A percentile compares a stretch with the other conserved stretches of the same genome.
These are phyloP conservation scores for Persicaria tinctoria DNA, from an alignment of 148 eudicot species.

Conservation along the genomic window DNA sequence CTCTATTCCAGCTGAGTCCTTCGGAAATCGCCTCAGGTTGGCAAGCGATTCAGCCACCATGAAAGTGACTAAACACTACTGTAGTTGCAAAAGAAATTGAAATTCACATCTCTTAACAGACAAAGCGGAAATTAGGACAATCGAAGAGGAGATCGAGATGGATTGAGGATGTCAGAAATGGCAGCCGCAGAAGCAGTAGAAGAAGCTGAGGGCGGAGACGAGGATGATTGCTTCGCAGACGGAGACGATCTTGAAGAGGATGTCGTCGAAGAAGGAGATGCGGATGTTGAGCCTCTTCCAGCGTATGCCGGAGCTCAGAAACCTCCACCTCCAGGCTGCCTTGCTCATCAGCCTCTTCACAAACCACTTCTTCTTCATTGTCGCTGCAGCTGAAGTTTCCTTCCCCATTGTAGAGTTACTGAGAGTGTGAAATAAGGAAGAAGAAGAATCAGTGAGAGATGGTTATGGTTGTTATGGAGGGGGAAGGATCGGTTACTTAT, in stretches of 20 bases:
- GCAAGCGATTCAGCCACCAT: neutral
- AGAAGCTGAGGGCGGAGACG: conserved; percentile 43
- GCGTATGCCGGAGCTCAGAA: conserved; percentile 24
- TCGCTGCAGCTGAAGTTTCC: neutral
- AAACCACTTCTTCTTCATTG: conserved; percentile 18
- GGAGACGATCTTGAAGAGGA: conserved; percentile 44
- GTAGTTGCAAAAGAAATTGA: too few relatives aligned
- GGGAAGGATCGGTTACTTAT: neutral
- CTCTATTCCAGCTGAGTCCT: neutral
- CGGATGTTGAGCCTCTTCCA: conserved; percentile 28
- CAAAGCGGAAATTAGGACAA: neutral
- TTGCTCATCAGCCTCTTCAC: conserved; percentile 25
- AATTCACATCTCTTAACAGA: neutral
- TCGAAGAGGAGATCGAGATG: neutral
- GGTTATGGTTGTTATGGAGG: neutral
- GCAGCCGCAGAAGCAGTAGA: conserved; percentile 57
- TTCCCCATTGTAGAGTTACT: neutral
- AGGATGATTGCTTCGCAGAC: conserved; percentile 36
- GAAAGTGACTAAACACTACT: too few relatives aligned
- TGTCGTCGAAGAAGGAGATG: conserved; percentile 26
- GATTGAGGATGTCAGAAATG: conserved; percentile 20
- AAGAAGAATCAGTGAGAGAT: neutral
- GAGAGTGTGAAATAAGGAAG: neutral
- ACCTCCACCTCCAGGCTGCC: conserved; percentile 27
- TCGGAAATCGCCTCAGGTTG: neutral